Evolutionary conservation across 2,329 filamentous ascomycete genomes (phyloP).

Genomic region (Cladophialophora psammophila): DNA sequence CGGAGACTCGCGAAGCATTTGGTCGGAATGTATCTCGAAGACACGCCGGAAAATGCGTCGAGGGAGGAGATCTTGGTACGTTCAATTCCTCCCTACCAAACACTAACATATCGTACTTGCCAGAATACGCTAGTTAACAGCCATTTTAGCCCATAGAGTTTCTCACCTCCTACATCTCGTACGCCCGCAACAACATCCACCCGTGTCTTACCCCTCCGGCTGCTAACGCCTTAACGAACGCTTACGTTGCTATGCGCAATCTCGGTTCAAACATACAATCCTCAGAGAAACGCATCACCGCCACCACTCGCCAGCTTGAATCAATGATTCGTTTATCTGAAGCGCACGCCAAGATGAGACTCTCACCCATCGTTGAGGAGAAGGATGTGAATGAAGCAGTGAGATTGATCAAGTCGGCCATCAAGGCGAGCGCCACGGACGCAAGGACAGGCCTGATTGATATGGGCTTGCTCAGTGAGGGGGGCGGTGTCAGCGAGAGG

Average conservation of each 20-base stretch:
- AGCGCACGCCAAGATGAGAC: conserved; percentile 97
- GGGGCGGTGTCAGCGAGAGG: conserved; percentile 87
- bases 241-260: conserved; percentile 94
- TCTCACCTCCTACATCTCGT: conserved; percentile 95
- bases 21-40: conserved; percentile 95
- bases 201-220: conserved; percentile 81
- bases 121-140: conserved; percentile 26
- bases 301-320: conserved; percentile 94
- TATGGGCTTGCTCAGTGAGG: conserved; percentile 93
- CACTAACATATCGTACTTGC: neutral
- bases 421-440: conserved; percentile 98
- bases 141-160: conserved; percentile 81
- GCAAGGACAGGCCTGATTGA: conserved; percentile 89
- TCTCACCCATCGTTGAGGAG: conserved; percentile 76
- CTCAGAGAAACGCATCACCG: conserved; percentile 94
- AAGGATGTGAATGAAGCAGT: conserved; percentile 90
- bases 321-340: conserved; percentile 97
- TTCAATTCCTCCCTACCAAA: conserved; percentile 31
- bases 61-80: conserved; percentile 80
- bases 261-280: conserved; percentile 87
- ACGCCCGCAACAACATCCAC: conserved; percentile 85
- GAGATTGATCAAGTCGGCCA: conserved; percentile 87
- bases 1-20: conserved; percentile 89
- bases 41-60: conserved; percentile 83
- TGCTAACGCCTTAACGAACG: conserved; percentile 80